These are phyloP conservation scores for Rhizopogon vulgaris DNA, from an alignment of 768 basidiomycete genomes.

Conservation along the genomic window DNA sequence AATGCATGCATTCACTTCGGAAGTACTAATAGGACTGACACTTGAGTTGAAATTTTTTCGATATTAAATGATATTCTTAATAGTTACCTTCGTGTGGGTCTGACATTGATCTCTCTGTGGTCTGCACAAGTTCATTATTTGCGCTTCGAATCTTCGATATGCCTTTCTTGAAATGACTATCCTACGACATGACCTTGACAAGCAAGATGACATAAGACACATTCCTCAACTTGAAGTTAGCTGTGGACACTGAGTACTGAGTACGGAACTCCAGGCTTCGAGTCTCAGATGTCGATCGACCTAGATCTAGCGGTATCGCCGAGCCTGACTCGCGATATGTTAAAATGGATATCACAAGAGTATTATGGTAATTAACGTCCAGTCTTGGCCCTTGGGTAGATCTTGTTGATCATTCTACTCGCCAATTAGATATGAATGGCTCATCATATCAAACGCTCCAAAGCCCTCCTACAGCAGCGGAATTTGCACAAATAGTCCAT, in stretches of 20 bases:
- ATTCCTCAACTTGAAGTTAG: no score
- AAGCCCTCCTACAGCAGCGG: constrained; percentile 54
- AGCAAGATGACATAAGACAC: no score
- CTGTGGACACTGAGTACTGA: background rate
- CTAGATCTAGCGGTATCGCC: background rate
- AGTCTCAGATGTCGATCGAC: background rate
- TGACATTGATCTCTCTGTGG: no score
- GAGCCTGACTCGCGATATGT: constrained; percentile 8
- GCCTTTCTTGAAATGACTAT: no score
- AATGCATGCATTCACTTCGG: no score
- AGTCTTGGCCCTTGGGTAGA: background rate
- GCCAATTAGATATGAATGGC: constrained; percentile 52
- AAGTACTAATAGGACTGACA: no score
- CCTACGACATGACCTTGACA: no score
- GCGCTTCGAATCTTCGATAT: no score
- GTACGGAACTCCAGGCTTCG: background rate
- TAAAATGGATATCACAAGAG: constrained; percentile 33
- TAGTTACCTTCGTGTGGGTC: no score
- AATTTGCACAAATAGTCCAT: constrained; percentile 64
- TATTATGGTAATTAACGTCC: constrained; percentile 23
- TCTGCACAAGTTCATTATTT: no score
- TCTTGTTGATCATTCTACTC: background rate
- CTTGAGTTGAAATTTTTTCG: no score
- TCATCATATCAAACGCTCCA: constrained; percentile 42
- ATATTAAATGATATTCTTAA: no score